Base-by-base conservation (phyloP, 306 rosid species). In the Dryas octopetala region DNA sequence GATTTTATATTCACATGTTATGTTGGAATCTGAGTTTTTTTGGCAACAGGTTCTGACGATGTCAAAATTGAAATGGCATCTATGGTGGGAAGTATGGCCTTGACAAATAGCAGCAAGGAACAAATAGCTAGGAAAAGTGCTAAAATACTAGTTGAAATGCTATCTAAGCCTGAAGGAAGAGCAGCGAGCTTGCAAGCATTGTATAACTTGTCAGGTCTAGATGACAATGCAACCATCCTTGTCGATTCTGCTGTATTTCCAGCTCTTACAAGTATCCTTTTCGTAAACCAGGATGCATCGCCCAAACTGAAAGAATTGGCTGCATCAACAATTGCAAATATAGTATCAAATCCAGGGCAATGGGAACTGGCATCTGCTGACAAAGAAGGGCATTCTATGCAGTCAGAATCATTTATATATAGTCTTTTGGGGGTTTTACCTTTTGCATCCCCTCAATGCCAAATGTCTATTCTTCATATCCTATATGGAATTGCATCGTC, bases 351-450 rank as follows among this genome's bases (percentile, higher is more conserved):
- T 76, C 84, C 86, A 57, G 89, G 93, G 54, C 76, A 81, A 72
- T 88, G 90, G 93, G 93, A 88, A 61, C 82, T 88, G 78, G 93
- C 93, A 67, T 80, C 83, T 58, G 86, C 83, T 48, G 88, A 88
- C 80, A 86, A 76, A 75, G 67, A 82, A 57, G 90, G 93, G 38
- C 81, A 76, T 71, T 58, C 76, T 52, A 82, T 86, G 85, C 93
- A 80, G 65, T 88, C 93, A 48, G 87, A 88, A 74, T 46, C 72
- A 66, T 73, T 86, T 32, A 77, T 88, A 71, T 13, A 9, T 60
- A 69, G 66, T 38, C 75, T 83, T 61, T 41, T 88, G 80, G 77
- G 73, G 38, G 70, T 77, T 77, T 59, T 88, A 51, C 32, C 77
- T 68, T 68, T 23, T 52, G 66, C 59, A 46, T 63, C 86, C 4